phyloP scores from a whole-genome alignment of 2,329 filamentous ascomycete species.

The Colletotrichum sp. region DNA sequence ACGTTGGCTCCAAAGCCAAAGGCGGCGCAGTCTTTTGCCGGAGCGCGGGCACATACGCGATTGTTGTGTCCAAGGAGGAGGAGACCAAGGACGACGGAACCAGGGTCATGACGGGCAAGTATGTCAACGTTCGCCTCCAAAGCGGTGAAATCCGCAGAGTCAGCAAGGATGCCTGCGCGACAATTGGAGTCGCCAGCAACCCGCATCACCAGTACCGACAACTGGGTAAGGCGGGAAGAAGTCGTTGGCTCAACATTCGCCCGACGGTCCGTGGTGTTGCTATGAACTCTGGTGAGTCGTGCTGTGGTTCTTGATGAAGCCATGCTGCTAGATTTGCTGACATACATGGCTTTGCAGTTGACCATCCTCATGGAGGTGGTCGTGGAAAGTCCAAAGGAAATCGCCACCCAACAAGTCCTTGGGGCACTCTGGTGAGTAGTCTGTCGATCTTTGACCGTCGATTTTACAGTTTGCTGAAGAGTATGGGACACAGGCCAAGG shows the following conservation, averaged over 20 bases:
- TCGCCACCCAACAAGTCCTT: conserved; percentile 90
- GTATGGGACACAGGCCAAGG: conserved; percentile 64
- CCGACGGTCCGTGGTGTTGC: conserved; percentile 96
- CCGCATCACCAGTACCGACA: conserved; percentile 87
- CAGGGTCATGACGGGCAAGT: conserved; percentile 71
- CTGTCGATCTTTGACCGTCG: not conserved
- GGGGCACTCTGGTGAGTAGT: conserved; percentile 87
- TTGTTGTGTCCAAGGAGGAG: conserved; percentile 88
- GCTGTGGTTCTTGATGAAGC: too few relatives aligned
- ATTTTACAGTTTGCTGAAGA: conserved; percentile 30
- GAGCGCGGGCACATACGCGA: conserved; percentile 90
- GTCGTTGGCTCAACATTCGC: conserved; percentile 90
- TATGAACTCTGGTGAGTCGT: conserved; percentile 88
- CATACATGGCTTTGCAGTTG: conserved; percentile 54
- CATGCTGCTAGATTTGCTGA: not conserved
- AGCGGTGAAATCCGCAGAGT: conserved; percentile 92
- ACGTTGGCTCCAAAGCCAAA: conserved; percentile 78
- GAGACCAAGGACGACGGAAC: conserved; percentile 65
- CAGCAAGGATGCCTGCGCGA: conserved; percentile 91
- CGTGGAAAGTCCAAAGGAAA: conserved; percentile 99
- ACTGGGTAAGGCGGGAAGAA: conserved; percentile 93
- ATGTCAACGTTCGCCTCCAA: conserved; percentile 84
- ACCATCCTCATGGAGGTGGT: conserved; percentile 98
- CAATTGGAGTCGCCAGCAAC: conserved; percentile 94
- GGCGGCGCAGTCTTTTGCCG: conserved; percentile 89